Conservation (phyloP, 768 basidiomycete species). For the Leccinum pellstonianum region DNA sequence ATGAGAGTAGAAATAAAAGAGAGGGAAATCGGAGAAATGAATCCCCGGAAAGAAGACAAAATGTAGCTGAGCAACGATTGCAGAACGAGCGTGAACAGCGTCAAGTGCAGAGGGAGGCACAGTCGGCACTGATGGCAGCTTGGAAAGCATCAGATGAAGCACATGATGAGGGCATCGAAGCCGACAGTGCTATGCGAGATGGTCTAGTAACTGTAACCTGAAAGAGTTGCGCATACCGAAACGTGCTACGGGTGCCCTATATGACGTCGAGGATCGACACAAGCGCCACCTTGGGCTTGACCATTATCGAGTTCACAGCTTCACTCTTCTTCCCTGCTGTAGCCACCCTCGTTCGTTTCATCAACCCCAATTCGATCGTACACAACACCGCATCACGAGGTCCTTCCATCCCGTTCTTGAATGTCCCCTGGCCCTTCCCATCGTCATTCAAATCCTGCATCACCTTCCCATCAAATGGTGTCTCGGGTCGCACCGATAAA, state of each 20-base stretch:
- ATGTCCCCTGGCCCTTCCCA: neutral
- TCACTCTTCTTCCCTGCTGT: constrained; percentile 7
- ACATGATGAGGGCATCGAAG: neutral
- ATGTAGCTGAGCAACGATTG: neutral
- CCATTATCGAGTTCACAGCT: constrained; percentile 16
- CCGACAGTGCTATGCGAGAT: too few relatives aligned
- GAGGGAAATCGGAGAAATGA: neutral
- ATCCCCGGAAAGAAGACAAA: too few relatives aligned
- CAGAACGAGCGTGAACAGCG: neutral
- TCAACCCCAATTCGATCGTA: constrained; percentile 33
- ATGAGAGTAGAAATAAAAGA: neutral
- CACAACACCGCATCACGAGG: constrained; percentile 24
- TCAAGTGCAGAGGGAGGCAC: neutral
- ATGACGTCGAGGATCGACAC: constrained; percentile 28
- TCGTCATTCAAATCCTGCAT: constrained; percentile 30
- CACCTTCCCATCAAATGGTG: constrained; percentile 7
- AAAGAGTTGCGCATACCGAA: too few relatives aligned
- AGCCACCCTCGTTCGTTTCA: constrained; percentile 19
- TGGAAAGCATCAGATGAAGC: neutral
- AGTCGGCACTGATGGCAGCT: neutral
- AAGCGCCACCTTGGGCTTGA: constrained; percentile 37
- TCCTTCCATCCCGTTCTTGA: neutral
- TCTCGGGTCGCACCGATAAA: constrained; percentile 7
- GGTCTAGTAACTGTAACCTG: too few relatives aligned
- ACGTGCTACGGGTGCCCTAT: neutral